phyloP scores from a whole-genome alignment of 768 basidiomycete species.

The Trametes meyenii region DNA sequence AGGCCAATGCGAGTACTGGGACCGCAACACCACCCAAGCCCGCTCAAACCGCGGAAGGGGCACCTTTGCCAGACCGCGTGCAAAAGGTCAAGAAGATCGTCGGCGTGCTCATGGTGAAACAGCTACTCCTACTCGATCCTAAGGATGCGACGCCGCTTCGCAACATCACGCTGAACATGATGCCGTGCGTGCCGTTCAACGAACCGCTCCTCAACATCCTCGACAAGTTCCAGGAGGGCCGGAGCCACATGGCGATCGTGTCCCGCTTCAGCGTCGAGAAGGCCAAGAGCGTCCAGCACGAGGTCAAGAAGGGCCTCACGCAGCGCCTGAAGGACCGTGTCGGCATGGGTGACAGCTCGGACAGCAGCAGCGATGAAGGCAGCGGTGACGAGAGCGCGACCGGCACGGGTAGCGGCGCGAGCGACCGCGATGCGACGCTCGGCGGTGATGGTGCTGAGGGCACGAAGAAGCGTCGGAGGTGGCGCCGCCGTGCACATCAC shows the following conservation, averaged over 20 bases:
- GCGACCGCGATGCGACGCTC: slow-evolving; percentile 30
- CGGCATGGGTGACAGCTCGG: slow-evolving; percentile 57
- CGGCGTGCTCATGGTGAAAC: slow-evolving; percentile 82
- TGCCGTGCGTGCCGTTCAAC: slow-evolving; percentile 79
- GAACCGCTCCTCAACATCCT: slow-evolving; percentile 80
- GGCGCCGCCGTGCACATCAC: slow-evolving; percentile 17
- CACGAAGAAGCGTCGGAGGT: slow-evolving; percentile 27
- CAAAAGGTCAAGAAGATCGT: slow-evolving; percentile 73
- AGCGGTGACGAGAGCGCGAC: slow-evolving; percentile 18
- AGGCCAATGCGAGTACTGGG: not conserved
- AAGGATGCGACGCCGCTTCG: slow-evolving; percentile 80
- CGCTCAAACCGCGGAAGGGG: slow-evolving; percentile 18
- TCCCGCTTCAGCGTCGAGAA: slow-evolving; percentile 73
- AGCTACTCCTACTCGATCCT: slow-evolving; percentile 74
- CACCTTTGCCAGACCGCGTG: slow-evolving; percentile 24
- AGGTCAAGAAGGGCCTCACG: slow-evolving; percentile 74
- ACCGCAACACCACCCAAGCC: slow-evolving; percentile 19
- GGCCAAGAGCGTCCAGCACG: slow-evolving; percentile 75
- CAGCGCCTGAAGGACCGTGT: slow-evolving; percentile 74
- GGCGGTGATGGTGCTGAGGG: slow-evolving; percentile 19
- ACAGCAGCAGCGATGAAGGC: slow-evolving; percentile 50
- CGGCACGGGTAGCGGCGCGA: slow-evolving; percentile 16
- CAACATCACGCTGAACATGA: slow-evolving; percentile 75
- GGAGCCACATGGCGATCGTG: slow-evolving; percentile 88
- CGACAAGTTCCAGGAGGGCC: slow-evolving; percentile 83